Base-by-base conservation (phyloP, 768 basidiomycete species). In the Xerocomellus intermedius region DNA sequence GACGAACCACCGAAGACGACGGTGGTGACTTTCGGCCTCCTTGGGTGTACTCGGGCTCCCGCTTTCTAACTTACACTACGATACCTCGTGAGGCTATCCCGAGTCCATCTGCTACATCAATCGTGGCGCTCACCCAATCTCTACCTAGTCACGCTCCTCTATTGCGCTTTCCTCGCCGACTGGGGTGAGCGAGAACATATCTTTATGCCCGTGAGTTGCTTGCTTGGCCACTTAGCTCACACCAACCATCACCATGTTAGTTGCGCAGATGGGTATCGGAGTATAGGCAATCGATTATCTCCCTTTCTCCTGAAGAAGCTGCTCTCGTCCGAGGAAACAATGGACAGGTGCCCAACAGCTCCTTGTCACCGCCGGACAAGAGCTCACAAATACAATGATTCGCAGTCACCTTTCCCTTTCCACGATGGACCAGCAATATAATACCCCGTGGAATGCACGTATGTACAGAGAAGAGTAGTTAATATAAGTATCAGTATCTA, bases 131-230 rank as follows among this genome's bases (percentile, higher is more conserved):
- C 39, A 67, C 33, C 0, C 47, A 37, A 26, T n/a, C 14, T 55
- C 41, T 35, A 12, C 33, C 14, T 59, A 88, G 86, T 73, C 22
- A 71, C 79, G n/a, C 65, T 75, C 16, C 37, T 82, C 4, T 89
- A 88, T 57, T 77, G 77, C 3, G 73, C 84, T 21, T 84, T 89
- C 65, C 68, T 84, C 52, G 79, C 81, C 48, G 85, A 89, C 66
- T 88, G 82, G 67, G 86, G 86, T 4, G 82, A 85, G n/a, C 73
- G 76, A 44, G 86, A 89, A 22, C 86, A 89, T 66, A 82, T 87
- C 26, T 89, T 86, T 68, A 79, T 78, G 68, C 82, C 84, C 22
- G 86, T 87, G 58, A 66, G 83, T 75, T 33, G 55, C 39, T 42
- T 48, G 42, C 30, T 41, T 36, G n/a, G 17, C 28, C 38, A 33